These are phyloP conservation scores for Phytophthora fragariaefolia DNA, from an alignment of 352 stramenopile genomes.

Conservation along the genomic window DNA sequence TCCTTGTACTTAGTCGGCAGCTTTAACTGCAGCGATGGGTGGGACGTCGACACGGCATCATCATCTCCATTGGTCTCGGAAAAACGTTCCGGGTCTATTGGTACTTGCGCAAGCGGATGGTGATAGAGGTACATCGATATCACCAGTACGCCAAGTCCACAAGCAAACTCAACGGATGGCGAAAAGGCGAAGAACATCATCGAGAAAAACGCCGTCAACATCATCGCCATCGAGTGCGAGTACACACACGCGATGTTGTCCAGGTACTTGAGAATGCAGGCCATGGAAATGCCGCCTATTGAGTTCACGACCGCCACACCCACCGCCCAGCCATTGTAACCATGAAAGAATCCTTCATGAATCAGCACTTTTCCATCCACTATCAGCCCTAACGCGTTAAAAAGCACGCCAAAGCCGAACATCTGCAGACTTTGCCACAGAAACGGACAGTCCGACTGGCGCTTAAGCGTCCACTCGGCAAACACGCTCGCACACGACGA, in stretches of 20 bases:
- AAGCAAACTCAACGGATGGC: slow-evolving; percentile 83
- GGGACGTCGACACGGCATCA: background rate
- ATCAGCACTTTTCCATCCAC: slow-evolving; percentile 37
- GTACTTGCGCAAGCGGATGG: slow-evolving; percentile 47
- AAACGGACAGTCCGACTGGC: slow-evolving; percentile 68
- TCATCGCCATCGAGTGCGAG: slow-evolving; percentile 87
- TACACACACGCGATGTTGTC: slow-evolving; percentile 91
- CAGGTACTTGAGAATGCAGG: slow-evolving; percentile 88
- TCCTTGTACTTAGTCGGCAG: slow-evolving; percentile 22
- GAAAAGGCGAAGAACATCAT: slow-evolving; percentile 89
- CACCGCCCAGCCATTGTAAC: slow-evolving; percentile 81
- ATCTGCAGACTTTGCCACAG: slow-evolving; percentile 84
- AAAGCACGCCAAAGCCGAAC: slow-evolving; percentile 78
- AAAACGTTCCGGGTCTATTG: slow-evolving; percentile 1
- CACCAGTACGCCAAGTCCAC: slow-evolving; percentile 74
- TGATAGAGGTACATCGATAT: slow-evolving; percentile 92
- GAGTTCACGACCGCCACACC: slow-evolving; percentile 81
- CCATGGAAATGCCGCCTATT: slow-evolving; percentile 74
- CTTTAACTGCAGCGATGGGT: slow-evolving; percentile 19
- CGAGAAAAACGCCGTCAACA: slow-evolving; percentile 86
- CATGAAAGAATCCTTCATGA: slow-evolving; percentile 68
- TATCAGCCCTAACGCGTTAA: slow-evolving; percentile 67
- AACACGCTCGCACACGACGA: slow-evolving; percentile 88
- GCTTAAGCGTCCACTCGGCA: slow-evolving; percentile 86
- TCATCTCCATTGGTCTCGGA: slow-evolving; percentile 26